Evolutionary conservation across 139 green algal species (phyloP).

Genomic region (Coelastrella sp.): DNA sequence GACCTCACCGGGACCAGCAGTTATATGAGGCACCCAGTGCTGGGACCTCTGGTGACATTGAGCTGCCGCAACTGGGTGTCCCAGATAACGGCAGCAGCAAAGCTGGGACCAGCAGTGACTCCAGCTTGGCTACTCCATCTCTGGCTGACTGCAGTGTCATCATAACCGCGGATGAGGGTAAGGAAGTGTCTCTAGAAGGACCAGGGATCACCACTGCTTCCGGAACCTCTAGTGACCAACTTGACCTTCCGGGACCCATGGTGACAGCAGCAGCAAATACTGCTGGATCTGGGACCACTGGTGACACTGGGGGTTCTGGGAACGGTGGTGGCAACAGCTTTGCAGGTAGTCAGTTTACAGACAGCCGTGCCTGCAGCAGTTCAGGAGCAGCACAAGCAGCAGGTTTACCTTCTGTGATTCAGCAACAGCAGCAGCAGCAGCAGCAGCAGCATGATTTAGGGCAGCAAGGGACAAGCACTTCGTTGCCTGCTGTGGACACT

Average conservation of each 20-base stretch:
- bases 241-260: background rate
- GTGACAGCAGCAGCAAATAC: background rate
- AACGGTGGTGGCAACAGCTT: background rate
- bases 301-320: background rate
- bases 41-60: background rate
- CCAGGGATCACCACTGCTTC: background rate
- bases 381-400: background rate
- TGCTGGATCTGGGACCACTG: background rate
- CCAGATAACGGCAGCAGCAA: background rate
- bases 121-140: background rate
- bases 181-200: background rate
- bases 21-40: background rate
- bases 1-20: background rate
- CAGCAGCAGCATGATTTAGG: constrained; percentile 9
- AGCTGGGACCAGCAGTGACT: background rate
- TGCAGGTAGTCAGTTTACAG: no score
- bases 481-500: no score
- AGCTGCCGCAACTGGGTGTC: no score
- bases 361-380: no score
- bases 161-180: no score
- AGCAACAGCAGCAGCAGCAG: constrained; percentile 30
- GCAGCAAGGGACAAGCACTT: background rate
- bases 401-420: background rate
- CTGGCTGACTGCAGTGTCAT: background rate
- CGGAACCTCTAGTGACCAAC: background rate